These are phyloP conservation scores for Umbelopsis vinacea DNA, from an alignment of 192 early-diverging fungal species.

Conservation along the genomic window DNA sequence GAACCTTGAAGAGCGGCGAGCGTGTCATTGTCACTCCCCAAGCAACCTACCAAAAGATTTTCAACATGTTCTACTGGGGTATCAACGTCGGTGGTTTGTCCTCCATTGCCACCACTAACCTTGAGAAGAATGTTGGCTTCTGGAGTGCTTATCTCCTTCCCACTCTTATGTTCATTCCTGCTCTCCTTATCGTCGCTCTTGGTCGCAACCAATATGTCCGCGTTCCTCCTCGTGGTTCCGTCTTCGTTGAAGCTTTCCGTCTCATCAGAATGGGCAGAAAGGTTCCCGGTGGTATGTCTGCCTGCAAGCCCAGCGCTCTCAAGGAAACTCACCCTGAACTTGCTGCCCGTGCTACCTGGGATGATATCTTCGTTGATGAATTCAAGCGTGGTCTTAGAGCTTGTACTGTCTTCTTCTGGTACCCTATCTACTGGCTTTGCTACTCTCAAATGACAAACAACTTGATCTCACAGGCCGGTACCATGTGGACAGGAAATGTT, in stretches of 20 bases:
- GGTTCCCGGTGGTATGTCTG: slow-evolving; percentile 53
- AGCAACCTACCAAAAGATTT: slow-evolving; percentile 64
- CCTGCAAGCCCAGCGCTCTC: slow-evolving; percentile 64
- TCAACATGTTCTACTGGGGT: slow-evolving; percentile 84
- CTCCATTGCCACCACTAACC: slow-evolving; percentile 57
- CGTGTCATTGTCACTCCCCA: slow-evolving; percentile 68
- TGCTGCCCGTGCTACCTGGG: slow-evolving; percentile 51
- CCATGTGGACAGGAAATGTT: slow-evolving; percentile 58
- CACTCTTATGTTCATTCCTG: slow-evolving; percentile 58
- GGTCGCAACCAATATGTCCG: slow-evolving; percentile 58
- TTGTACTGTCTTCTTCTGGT: slow-evolving; percentile 72
- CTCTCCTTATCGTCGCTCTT: slow-evolving; percentile 48
- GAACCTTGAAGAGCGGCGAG: slow-evolving; percentile 57
- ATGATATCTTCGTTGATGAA: slow-evolving; percentile 76
- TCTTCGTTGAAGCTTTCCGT: slow-evolving; percentile 55
- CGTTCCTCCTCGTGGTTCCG: slow-evolving; percentile 62
- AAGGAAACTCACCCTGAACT: slow-evolving; percentile 31
- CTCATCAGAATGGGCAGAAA: slow-evolving; percentile 42
- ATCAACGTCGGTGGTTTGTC: slow-evolving; percentile 73
- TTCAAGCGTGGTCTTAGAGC: slow-evolving; percentile 60
- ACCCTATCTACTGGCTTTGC: slow-evolving; percentile 77
- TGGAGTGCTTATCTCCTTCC: slow-evolving; percentile 64
- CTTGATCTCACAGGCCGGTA: slow-evolving; percentile 64
- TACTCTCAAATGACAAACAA: slow-evolving; percentile 70
- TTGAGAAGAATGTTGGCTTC: slow-evolving; percentile 63